These are phyloP conservation scores for Globisporangium paddicum DNA, from an alignment of 352 stramenopile genomes.

Conservation along the genomic window DNA sequence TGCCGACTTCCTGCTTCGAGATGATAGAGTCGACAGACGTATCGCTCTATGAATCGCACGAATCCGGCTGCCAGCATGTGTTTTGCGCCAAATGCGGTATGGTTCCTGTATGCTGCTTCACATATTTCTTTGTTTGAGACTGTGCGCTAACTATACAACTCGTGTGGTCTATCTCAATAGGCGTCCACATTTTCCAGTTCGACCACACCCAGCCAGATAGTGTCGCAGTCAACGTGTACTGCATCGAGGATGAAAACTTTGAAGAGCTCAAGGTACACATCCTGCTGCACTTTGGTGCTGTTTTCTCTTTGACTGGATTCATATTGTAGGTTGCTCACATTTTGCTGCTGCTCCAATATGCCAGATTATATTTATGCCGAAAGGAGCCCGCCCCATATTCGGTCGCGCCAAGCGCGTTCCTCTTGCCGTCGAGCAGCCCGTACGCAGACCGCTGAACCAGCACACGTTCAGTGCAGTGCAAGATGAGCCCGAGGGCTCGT, in stretches of 20 bases:
- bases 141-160: background rate
- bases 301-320: too few relatives aligned
- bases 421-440: constrained; percentile 34
- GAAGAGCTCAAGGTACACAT: constrained; percentile 68
- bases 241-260: constrained; percentile 77
- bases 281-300: background rate
- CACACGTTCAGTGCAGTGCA: constrained; percentile 29
- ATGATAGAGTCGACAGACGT: constrained; percentile 65
- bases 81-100: constrained; percentile 78
- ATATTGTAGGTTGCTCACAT: background rate
- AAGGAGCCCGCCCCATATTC: constrained; percentile 62
- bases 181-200: constrained; percentile 85
- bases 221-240: constrained; percentile 79
- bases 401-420: constrained; percentile 38
- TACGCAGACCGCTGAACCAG: constrained; percentile 36
- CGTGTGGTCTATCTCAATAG: constrained; percentile 14
- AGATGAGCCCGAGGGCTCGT: constrained; percentile 47
- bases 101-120: constrained; percentile 4
- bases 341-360: background rate
- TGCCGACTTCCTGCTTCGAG: constrained; percentile 73
- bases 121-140: background rate
- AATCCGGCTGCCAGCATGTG: constrained; percentile 64
- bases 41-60: constrained; percentile 69
- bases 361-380: constrained; percentile 81
- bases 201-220: constrained; percentile 63